phyloP scores from a whole-genome alignment of 169 alveolate species.

The Perkinsus olseni region DNA sequence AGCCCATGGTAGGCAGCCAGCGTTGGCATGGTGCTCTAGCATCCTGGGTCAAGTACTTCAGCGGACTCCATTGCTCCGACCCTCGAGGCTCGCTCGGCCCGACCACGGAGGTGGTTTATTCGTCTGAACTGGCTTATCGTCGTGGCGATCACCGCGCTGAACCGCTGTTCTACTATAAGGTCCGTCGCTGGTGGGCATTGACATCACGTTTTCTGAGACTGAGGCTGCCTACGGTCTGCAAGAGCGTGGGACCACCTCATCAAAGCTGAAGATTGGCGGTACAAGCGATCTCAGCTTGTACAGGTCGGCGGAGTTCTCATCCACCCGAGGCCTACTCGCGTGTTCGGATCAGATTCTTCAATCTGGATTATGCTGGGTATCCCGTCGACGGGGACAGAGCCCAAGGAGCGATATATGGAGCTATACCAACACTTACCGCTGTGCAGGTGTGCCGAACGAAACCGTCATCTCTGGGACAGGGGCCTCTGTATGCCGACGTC shows the following conservation, averaged over 20 bases:
- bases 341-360: conserved; percentile 5
- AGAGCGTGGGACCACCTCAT: background rate
- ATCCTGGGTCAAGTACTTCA: background rate
- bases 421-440: background rate
- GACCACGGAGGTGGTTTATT: no score
- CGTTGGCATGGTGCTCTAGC: no score
- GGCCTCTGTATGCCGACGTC: background rate
- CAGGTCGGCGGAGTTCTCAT: background rate
- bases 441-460: background rate
- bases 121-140: no score
- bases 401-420: conserved; percentile 9
- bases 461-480: no score
- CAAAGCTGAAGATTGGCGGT: background rate
- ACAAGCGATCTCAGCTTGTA: background rate
- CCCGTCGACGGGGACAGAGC: background rate
- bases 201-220: background rate
- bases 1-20: background rate
- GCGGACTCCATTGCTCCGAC: background rate
- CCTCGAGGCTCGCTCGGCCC: background rate
- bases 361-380: conserved; percentile 17
- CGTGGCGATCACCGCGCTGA: no score
- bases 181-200: background rate
- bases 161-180: background rate
- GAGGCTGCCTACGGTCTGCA: background rate
- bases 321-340: background rate